These are phyloP conservation scores for Pyrus communis DNA, from an alignment of 306 rosid genomes.

Conservation along the genomic window DNA sequence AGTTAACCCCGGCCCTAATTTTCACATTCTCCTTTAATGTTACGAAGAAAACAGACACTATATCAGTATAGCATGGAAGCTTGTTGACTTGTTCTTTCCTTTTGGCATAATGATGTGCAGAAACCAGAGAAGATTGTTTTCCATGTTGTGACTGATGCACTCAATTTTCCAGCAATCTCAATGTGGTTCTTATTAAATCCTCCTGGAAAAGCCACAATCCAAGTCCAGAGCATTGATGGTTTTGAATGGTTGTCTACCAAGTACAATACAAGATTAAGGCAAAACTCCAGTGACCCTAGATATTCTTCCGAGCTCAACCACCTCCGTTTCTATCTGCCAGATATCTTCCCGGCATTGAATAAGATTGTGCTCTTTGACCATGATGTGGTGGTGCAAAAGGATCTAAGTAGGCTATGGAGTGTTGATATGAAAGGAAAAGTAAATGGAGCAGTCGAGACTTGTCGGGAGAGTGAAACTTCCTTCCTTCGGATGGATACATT, in stretches of 20 bases:
- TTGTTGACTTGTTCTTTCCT: slow-evolving; percentile 11
- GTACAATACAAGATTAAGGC: slow-evolving; percentile 30
- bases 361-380: slow-evolving; percentile 80
- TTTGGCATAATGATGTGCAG: slow-evolving; percentile 41
- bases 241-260: slow-evolving; percentile 57
- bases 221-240: slow-evolving; percentile 61
- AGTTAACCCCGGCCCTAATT: background rate
- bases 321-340: slow-evolving; percentile 87
- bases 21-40: background rate
- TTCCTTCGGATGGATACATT: slow-evolving; percentile 55
- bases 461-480: slow-evolving; percentile 49
- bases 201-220: slow-evolving; percentile 69
- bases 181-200: slow-evolving; percentile 93
- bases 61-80: slow-evolving; percentile 1
- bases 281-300: slow-evolving; percentile 59
- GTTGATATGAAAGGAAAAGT: slow-evolving; percentile 67
- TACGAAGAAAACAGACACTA: background rate
- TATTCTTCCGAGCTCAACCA: slow-evolving; percentile 75
- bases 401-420: slow-evolving; percentile 68
- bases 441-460: slow-evolving; percentile 69
- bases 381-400: slow-evolving; percentile 90
- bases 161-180: slow-evolving; percentile 80
- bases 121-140: slow-evolving; percentile 72
- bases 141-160: slow-evolving; percentile 83
- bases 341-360: slow-evolving; percentile 62